Evolutionary conservation across 176 grass and related monocot species (phyloP), one percentile per base, ranked within the genome.

Genomic region (Musa beccarii): DNA sequence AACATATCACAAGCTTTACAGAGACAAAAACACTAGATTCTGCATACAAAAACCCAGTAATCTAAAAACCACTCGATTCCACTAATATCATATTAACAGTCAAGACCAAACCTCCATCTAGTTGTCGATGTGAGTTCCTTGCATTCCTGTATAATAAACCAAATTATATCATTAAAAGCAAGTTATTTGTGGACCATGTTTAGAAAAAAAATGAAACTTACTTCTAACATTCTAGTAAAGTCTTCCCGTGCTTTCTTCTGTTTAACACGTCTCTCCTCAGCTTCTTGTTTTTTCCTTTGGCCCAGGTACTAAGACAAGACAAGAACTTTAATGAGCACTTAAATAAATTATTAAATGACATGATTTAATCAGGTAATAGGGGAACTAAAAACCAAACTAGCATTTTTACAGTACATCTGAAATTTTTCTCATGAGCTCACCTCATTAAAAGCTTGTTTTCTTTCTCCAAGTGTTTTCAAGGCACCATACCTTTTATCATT

Each of bases 361-460:
- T 26, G 70, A 19, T 56, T 56, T 10, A 7, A 28, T 34, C 4
- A 57, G 8, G 13, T 73, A 28, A 9, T 43, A 9, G 14, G n/a
- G 49, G 4, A 70, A 26, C 9, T 26, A 28, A 66, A 66, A 43
- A n/a, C 57, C 57, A 62, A 19, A 2, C 57, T 21, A 21, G 57
- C 57, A 62, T 19, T 19, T n/a, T 43, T 43, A 43, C 34, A 19
- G 57, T 10, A 74, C 53, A 19, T 29, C 19, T 10, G 25, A 55
- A 56, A 74, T 56, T 57, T 74, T 57, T 14, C 9, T 26, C 13
- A 56, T 16, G 15, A 59, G 24, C 53, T 74, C 53, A 99, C 95
- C 95, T 99, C 95, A 78, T 99, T 99, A 80, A 99, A 94, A 84
- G 91, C 91, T 78, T 99, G 95, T 69, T 99, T 99, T 82, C 91